Percentiles rank a stretch among this genome's conserved stretches.
Evolutionary conservation across 1,139 yeast genomes (phyloP).

Genomic region (Geotrichum candidum): DNA sequence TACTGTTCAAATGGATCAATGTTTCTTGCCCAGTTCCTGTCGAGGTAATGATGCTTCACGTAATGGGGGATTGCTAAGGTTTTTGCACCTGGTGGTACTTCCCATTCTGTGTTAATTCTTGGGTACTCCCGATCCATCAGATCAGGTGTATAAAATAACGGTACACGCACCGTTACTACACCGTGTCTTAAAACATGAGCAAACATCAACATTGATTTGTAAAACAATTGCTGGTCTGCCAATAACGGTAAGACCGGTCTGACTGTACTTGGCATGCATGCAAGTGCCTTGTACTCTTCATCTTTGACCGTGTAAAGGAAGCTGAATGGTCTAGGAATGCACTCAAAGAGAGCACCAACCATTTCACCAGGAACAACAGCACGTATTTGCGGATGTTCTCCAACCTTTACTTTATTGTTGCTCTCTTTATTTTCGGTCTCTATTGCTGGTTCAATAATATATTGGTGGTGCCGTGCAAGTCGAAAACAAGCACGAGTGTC

Average conservation of each 20-base stretch:
- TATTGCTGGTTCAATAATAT: neutral
- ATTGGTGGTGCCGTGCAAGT: slow-evolving; percentile 7
- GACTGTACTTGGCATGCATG: slow-evolving; percentile 2
- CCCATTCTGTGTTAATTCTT: slow-evolving; percentile 2
- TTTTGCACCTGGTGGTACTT: slow-evolving; percentile 6
- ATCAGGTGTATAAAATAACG: slow-evolving; percentile 12
- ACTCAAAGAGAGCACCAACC: slow-evolving; percentile 9
- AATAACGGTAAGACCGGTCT: slow-evolving; percentile 7
- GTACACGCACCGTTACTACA: slow-evolving; percentile 5
- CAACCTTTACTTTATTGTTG: no score
- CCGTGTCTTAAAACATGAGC: neutral
- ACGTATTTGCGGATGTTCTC: neutral
- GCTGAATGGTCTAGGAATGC: neutral
- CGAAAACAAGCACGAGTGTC: slow-evolving; percentile 2
- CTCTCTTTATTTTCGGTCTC: neutral
- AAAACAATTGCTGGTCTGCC: slow-evolving; percentile 5
- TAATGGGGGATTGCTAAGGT: neutral
- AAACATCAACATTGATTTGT: neutral
- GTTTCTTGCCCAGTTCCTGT: slow-evolving; percentile 10
- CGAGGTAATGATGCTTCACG: slow-evolving; percentile 1
- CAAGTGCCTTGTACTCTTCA: neutral
- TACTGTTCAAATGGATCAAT: slow-evolving; percentile 14
- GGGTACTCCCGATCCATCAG: slow-evolving; percentile 12
- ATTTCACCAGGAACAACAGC: slow-evolving; percentile 3
- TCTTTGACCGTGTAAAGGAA: neutral